Evolutionary conservation across 1,284 basidiomycete species (phyloP), one percentile per base, ranked within the genome.

Genomic region (Calocybe gambosa): DNA sequence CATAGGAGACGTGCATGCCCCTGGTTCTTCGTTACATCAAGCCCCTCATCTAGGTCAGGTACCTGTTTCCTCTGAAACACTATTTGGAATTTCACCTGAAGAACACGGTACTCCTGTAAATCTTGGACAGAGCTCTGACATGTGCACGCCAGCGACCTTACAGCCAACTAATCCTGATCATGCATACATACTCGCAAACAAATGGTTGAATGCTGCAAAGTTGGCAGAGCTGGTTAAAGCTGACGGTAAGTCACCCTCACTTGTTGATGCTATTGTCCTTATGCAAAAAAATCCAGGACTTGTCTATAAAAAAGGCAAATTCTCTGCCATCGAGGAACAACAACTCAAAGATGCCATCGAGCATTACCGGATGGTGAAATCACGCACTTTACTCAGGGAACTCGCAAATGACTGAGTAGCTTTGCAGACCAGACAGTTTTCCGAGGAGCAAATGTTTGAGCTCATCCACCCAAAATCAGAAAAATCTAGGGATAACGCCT

Each of bases 221-320:
- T 65, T 89, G 13, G 71, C 76, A 6, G 79, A 85, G 50, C 64
- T 89, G 53, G 83, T 78, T 13, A 72, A 71, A 58, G 75, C 71
- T 8, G 73, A 86, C 70, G 86, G 86, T 86, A 50, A 33, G 56
- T 29, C 29, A 16, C 47, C 29, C 21, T 47, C 28, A 9, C 21
- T 43, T 23, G 39, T 50, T 25, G 3, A 18, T 43, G 12, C 46
- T 31, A 12, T 26, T 50, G 50, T 28, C 43, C 41, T 13, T 60
- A 43, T 23, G 21, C 20, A 43, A 43, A 31, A 15, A 46, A 16
- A 25, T 45, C 12, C 31, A 90, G 88, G 87, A 23, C 72, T 91
- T 15, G 74, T 85, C 3, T 91, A 85, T 61, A 89, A 85, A 63
- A 88, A 88, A 61, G 89, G 89, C 15, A 88, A 87, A 59, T 92